Evolutionary conservation across 2,329 filamentous ascomycete species (phyloP).

Genomic region (Amauroascus niger): DNA sequence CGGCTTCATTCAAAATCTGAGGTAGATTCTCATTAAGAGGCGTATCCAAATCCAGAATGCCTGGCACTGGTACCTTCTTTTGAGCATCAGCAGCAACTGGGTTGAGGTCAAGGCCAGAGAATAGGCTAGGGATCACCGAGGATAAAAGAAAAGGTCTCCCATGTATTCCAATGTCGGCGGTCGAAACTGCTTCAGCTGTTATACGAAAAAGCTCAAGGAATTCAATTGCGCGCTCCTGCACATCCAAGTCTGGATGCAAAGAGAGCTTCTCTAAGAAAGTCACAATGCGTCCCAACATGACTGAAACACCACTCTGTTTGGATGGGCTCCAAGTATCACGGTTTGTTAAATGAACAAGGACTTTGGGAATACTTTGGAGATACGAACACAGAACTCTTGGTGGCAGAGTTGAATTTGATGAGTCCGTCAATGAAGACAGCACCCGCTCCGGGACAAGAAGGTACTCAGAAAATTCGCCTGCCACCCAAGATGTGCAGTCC

Average conservation of each 20-base stretch:
- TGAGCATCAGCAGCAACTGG: conserved; percentile 79
- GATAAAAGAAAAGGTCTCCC: conserved; percentile 77
- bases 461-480: conserved; percentile 75
- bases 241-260: conserved; percentile 77
- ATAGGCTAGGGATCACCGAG: conserved; percentile 80
- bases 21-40: conserved; percentile 70
- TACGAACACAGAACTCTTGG: conserved; percentile 65
- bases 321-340: conserved; percentile 61
- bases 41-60: conserved; percentile 65
- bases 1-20: conserved; percentile 51
- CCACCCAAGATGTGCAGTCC: conserved; percentile 69
- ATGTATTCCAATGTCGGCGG: conserved; percentile 23
- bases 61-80: conserved; percentile 70
- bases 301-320: conserved; percentile 61
- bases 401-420: conserved; percentile 47
- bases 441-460: conserved; percentile 61
- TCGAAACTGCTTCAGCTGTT: conserved; percentile 60
- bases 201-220: conserved; percentile 83
- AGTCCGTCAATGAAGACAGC: conserved; percentile 64
- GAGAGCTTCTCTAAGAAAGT: conserved; percentile 71
- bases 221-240: conserved; percentile 89
- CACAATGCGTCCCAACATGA: conserved; percentile 72
- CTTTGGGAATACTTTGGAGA: conserved; percentile 74
- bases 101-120: conserved; percentile 78
- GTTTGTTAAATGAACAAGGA: conserved; percentile 63